A percentile compares a stretch with the other conserved stretches of the same genome.
Conservation (phyloP, 1,284 basidiomycete species). For the Puccinia triticina region DNA sequence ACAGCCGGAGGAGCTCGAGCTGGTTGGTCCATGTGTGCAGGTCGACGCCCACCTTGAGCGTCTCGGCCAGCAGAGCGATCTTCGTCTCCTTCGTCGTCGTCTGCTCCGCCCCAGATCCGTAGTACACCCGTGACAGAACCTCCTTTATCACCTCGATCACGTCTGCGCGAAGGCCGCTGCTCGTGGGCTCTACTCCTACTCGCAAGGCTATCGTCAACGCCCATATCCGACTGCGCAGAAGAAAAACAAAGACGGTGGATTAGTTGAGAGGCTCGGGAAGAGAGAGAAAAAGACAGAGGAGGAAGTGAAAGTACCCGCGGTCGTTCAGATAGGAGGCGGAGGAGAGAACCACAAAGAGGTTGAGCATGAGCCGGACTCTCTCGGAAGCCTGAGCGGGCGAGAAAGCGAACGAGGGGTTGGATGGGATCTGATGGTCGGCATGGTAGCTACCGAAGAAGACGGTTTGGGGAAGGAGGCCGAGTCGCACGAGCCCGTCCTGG, state of each 20-base stretch:
- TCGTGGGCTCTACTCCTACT: slow-evolving; percentile 1
- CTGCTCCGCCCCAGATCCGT: background rate
- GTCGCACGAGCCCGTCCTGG: background rate
- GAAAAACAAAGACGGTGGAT: background rate
- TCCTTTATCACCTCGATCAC: background rate
- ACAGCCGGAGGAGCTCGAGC: slow-evolving; percentile 11
- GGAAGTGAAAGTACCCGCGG: background rate
- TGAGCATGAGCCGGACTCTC: slow-evolving; percentile 13
- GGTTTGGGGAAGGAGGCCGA: background rate
- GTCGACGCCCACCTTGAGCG: slow-evolving; percentile 5
- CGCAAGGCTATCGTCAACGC: slow-evolving; percentile 14
- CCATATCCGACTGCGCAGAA: slow-evolving; percentile 1
- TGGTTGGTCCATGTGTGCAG: slow-evolving; percentile 13
- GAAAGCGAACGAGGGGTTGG: background rate
- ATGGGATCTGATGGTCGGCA: too few relatives aligned
- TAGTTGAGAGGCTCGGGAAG: background rate
- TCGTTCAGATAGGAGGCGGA: slow-evolving; percentile 7
- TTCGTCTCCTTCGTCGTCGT: slow-evolving; percentile 15
- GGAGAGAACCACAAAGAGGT: slow-evolving; percentile 11
- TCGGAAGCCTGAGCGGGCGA: background rate
- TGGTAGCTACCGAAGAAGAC: background rate
- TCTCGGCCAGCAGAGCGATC: slow-evolving; percentile 6
- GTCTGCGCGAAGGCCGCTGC: background rate
- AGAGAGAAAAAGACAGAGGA: background rate
- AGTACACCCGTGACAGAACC: background rate